A percentile compares a stretch with the other conserved stretches of the same genome.
phyloP scores from a whole-genome alignment of 257 asterid genomes.

The Solanum pennellii region DNA sequence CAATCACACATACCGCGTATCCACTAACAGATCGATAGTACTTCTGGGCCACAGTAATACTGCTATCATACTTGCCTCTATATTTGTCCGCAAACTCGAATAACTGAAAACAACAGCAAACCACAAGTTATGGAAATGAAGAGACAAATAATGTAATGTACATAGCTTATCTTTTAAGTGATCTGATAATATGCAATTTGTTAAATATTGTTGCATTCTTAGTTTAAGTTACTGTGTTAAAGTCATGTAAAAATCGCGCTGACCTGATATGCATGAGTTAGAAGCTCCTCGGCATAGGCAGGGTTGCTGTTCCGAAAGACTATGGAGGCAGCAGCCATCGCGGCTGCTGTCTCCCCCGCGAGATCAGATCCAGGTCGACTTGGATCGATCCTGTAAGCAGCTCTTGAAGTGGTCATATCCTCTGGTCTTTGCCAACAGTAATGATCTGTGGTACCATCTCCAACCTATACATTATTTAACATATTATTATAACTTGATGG shows the following conservation, averaged over 20 bases:
- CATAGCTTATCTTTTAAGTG: neutral
- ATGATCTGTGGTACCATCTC: conserved; percentile 90
- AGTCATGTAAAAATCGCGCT: neutral
- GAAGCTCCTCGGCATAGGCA: conserved; percentile 62
- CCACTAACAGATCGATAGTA: conserved; percentile 97
- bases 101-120: conserved; percentile 36
- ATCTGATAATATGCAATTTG: neutral
- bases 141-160: neutral
- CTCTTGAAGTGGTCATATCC: conserved; percentile 86
- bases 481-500: neutral
- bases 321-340: conserved; percentile 89
- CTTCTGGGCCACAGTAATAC: conserved; percentile 84
- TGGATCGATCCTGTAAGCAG: conserved; percentile 69
- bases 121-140: neutral
- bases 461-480: conserved; percentile 42
- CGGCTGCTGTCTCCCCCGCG: conserved; percentile 95
- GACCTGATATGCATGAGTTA: conserved; percentile 74
- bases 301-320: conserved; percentile 60
- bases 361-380: conserved; percentile 85
- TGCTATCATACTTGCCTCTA: conserved; percentile 92
- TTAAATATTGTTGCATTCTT: neutral
- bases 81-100: conserved; percentile 91
- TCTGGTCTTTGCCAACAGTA: conserved; percentile 96
- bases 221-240: neutral
- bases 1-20: conserved; percentile 66